Percentiles rank a stretch among this genome's conserved stretches.
These are phyloP conservation scores for Trichoderma asperelloides DNA, from an alignment of 495 filamentous ascomycete species.

Conservation along the genomic window DNA sequence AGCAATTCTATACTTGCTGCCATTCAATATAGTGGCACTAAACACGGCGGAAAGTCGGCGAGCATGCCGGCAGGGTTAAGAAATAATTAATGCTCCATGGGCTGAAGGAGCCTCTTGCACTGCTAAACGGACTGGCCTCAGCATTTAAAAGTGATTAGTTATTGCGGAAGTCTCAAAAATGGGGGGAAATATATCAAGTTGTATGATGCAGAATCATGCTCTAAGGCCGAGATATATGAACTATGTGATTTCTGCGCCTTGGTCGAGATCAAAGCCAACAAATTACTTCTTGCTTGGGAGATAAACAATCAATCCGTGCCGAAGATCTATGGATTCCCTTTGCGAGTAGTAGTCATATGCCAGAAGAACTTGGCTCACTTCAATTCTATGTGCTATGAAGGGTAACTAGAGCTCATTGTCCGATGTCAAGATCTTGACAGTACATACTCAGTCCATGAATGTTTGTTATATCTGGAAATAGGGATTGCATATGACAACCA, in stretches of 20 bases:
- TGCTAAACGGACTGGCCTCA: conserved; percentile 52
- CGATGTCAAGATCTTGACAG: conserved; percentile 52
- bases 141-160: conserved; percentile 57
- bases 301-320: conserved; percentile 84
- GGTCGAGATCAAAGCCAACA: conserved; percentile 55
- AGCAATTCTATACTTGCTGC: conserved; percentile 45
- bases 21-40: conserved; percentile 60
- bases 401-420: conserved; percentile 48
- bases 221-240: conserved; percentile 55
- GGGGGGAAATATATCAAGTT: conserved; percentile 53
- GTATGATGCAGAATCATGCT: conserved; percentile 57
- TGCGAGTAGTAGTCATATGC: conserved; percentile 71
- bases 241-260: conserved; percentile 55
- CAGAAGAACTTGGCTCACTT: conserved; percentile 45
- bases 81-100: conserved; percentile 61
- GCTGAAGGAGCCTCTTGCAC: conserved; percentile 59
- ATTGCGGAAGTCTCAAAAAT: conserved; percentile 50
- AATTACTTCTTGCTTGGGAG: conserved; percentile 61
- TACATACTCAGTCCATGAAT: conserved; percentile 37
- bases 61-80: conserved; percentile 58
- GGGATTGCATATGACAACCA: not conserved
- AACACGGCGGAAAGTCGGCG: conserved; percentile 54
- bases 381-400: conserved; percentile 46
- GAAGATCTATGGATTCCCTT: conserved; percentile 82
- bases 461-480: conserved; percentile 22